Base-by-base conservation (phyloP, 2,329 filamentous ascomycete species). In the Epichloe glyceriae region DNA sequence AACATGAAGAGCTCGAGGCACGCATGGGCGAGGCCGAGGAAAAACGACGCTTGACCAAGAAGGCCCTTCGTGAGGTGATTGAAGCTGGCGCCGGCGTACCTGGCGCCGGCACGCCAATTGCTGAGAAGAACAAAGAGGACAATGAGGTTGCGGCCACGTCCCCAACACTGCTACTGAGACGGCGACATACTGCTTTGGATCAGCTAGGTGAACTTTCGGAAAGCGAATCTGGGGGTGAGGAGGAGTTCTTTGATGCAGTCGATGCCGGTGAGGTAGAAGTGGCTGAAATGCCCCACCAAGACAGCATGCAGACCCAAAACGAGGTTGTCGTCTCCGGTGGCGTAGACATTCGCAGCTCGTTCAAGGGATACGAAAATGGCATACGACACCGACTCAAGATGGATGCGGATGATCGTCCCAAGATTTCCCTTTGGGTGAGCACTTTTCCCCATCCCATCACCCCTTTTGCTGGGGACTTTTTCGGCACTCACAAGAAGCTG, bases 161-260 rank as follows among this genome's bases (percentile, higher is more conserved):
- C 2, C 70, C 65, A 7, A 50, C 60, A 11, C 67, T 61, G 57
- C 70, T 62, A 53, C 59, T 76, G 11, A 67, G 70, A 38, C 74
- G 79, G 48, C 79, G 80, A 52, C 82, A 82, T 62, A 83, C 84
- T 0, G 73, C 78, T 3, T 77, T 93, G 41, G 81, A 82, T 33
- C 79, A 86, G 57, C 76, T 91, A 43, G 80, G 83, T 46, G 81
- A 85, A 52, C 67, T 93, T 30, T 93, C 87, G 0, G 89, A 91
- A 50, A 87, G 83, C 1, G 85, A 90, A 52, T 86, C 88, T 3
- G 85, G 86, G 35, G 84, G 85, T 33, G 88, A 88, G 46, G 86
- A 95, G 49, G 91, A 97, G 63, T 98, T 98, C 66, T 98, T 97
- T 59, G 93, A 98, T 68, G 93, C 93, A 8, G 85, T 98, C 5